phyloP scores from a whole-genome alignment of 2,329 filamentous ascomycete species.

The Nectriaceae sp. region DNA sequence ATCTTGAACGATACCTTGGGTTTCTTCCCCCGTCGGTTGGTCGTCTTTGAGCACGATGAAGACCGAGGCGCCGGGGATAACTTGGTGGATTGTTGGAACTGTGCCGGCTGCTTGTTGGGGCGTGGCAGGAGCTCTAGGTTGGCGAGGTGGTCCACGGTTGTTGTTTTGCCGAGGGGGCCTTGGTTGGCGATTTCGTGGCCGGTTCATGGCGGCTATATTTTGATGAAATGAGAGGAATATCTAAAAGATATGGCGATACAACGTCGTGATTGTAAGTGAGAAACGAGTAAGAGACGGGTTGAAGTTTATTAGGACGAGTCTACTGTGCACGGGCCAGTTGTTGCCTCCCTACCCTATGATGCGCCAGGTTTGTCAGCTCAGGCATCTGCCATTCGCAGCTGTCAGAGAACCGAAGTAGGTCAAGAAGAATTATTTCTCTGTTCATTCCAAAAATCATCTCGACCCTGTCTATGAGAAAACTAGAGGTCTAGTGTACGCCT shows the following conservation, averaged over 20 bases:
- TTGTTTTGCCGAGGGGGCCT: conserved; percentile 25
- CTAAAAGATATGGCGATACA: not conserved
- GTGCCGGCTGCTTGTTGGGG: conserved; percentile 37
- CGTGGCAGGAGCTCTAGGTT: conserved; percentile 28
- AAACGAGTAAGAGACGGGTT: no score
- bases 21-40: conserved; percentile 72
- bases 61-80: conserved; percentile 63
- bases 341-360: no score
- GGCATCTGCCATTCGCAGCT: no score
- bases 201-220: conserved; percentile 27
- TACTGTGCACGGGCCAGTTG: no score
- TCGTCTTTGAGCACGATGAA: conserved; percentile 77
- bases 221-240: not conserved
- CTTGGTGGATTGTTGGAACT: conserved; percentile 52
- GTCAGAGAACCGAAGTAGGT: no score
- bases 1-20: conserved; percentile 65
- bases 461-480: no score
- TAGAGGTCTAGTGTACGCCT: no score
- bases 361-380: no score
- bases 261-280: no score
- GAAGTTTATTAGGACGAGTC: no score
- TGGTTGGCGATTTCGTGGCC: conserved; percentile 35
- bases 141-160: conserved; percentile 16
- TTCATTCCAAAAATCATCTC: no score
- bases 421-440: no score